phyloP scores from a whole-genome alignment of 1,139 yeast species.

The Diutina sp. region DNA sequence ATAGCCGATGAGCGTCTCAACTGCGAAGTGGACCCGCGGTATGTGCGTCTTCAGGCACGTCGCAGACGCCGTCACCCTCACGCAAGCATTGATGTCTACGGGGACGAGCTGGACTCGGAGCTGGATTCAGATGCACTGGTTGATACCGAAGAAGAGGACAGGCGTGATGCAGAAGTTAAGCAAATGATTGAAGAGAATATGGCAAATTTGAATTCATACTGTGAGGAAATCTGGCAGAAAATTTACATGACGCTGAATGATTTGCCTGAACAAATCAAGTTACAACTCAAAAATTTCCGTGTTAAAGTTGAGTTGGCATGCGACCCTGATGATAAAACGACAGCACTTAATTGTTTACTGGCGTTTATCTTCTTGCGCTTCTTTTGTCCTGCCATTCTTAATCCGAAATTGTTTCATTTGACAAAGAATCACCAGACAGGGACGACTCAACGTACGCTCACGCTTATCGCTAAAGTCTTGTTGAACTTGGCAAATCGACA shows the following conservation, averaged over 20 bases:
- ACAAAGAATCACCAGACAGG: constrained; percentile 63
- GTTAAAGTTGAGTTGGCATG: constrained; percentile 48
- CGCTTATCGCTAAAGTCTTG: constrained; percentile 70
- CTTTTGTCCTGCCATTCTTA: constrained; percentile 82
- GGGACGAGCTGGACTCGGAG: constrained; percentile 19
- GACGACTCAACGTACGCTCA: constrained; percentile 60
- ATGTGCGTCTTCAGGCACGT: constrained; percentile 15
- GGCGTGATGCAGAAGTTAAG: constrained; percentile 14
- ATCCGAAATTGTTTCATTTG: constrained; percentile 73
- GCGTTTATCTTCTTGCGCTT: constrained; percentile 79
- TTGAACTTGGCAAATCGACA: constrained; percentile 73
- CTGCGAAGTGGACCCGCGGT: constrained; percentile 68
- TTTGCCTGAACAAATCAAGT: constrained; percentile 58
- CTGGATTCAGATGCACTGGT: not conserved
- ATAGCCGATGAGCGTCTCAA: constrained; percentile 37
- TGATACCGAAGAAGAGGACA: constrained; percentile 14
- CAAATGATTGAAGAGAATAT: constrained; percentile 36
- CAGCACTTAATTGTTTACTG: constrained; percentile 59
- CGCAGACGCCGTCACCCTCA: constrained; percentile 11
- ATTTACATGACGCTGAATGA: constrained; percentile 63
- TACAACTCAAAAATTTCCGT: constrained; percentile 45
- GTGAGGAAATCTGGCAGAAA: constrained; percentile 58
- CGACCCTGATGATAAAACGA: constrained; percentile 41
- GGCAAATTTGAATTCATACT: constrained; percentile 37
- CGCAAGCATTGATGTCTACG: constrained; percentile 8